Evolutionary conservation across 768 basidiomycete genomes (phyloP), one percentile per base, ranked within the genome.

Genomic region (Leccinum longicurvipes): DNA sequence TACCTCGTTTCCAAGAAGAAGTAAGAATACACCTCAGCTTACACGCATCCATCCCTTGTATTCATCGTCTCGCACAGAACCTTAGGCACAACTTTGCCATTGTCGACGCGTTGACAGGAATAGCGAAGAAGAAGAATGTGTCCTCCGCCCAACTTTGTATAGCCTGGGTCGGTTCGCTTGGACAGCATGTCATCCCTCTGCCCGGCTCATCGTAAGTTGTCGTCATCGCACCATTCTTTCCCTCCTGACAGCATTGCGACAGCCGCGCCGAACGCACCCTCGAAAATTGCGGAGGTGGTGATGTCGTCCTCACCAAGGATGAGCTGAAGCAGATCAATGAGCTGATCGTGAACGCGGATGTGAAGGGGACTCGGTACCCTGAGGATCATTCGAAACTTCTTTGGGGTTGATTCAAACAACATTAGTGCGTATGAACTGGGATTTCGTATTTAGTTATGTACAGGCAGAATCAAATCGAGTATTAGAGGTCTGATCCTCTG

Each of bases 1-100:
- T 73, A n/a, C 75, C 77, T 24, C 72, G 79, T 10, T 79, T 81
- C 73, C 73, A 79, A 56, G 73, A 73, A 24, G 80, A 81, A 24
- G 69, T 67, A 55, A 19, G 59, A 50, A 9, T 36, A 54, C 48
- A 45, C 17, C 3, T 29, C 55, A 41, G 6, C 11, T 28, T 47
- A 12, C 10, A 12, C 44, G 14, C 8, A 0, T 9, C 1, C 44
- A 45, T 45, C 23, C 31, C 15, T n/a, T 12, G 12, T 21, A 14
- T 11, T 31, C 28, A 48, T 29, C 11, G 3, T 21, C 10, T n/a
- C 54, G 7, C 47, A 59, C 63, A 77, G 62, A 76, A 70, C 50
- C 55, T 80, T 31, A 69, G 72, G 45, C 67, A 76, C 57, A 82
- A 82, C 60, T 57, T 78, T 27, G 68, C 72, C 42, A 65, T 82